Base-by-base conservation (phyloP, 1,284 basidiomycete species). In the Xerocomus minutiporus region DNA sequence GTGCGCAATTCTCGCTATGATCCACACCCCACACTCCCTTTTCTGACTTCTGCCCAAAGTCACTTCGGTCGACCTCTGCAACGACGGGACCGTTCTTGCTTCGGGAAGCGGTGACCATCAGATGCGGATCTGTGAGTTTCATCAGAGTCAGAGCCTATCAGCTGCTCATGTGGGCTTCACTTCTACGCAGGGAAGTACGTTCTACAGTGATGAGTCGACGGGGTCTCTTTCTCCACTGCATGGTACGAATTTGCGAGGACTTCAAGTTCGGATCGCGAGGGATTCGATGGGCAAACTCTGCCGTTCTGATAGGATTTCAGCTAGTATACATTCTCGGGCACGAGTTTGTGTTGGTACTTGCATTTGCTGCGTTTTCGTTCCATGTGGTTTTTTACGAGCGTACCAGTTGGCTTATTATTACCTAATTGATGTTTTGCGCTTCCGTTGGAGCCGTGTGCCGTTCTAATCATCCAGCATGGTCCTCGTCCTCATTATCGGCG, bases 401-500 rank as follows among this genome's bases (percentile, higher is more conserved):
- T 38, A 38, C 36, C 26, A 29, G 40, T 49, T 41, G 8, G 57
- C 66, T 65, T 66, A 65, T 20, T 20, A 20, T 20, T 20, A 20
- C 57, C 55, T 62, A 68, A 69, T 59, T 5, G 8, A 46, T 7
- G 46, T 40, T 48, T 34, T 46, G 25, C 5, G 8, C 48, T 48
- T 39, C 13, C 15, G 28, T 34, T 31, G 4, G 26, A 4, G 15
- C 26, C 23, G 38, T 45, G 40, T 25, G 15, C 32, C 29, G 35
- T 59, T 49, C 15, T 48, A 51, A 40, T 57, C 52, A 5, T 59
- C 53, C 65, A 71, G 51, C 57, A 68, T 68, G 66, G 93, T 96
- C 54, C 86, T 97, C 60, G 92, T 97, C 45, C 88, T 97, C 57
- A 84, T 95, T 64, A 92, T 97, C 61, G 93, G 94, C 52, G 94